phyloP scores from a whole-genome alignment of 306 rosid species.

The Malus sieversii region DNA sequence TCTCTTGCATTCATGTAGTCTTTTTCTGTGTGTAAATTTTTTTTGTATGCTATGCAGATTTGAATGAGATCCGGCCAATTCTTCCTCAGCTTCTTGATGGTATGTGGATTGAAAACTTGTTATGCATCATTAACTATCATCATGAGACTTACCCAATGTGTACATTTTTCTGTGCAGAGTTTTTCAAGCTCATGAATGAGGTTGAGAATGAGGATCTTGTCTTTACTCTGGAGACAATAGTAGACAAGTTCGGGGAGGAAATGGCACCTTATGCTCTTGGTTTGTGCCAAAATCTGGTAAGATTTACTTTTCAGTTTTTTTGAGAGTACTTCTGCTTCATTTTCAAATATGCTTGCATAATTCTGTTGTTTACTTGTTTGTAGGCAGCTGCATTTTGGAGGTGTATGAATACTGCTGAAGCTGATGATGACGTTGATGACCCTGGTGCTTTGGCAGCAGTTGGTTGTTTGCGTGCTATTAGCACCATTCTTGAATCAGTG shows the following conservation, averaged over 20 bases:
- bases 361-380: neutral
- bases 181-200: constrained; percentile 94
- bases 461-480: constrained; percentile 92
- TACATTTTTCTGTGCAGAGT: constrained; percentile 43
- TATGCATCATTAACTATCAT: neutral
- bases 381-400: constrained; percentile 96
- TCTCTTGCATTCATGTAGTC: neutral
- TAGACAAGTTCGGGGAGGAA: constrained; percentile 96
- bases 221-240: constrained; percentile 93
- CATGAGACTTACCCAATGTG: constrained; percentile 13
- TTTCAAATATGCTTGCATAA: neutral
- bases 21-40: neutral
- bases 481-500: constrained; percentile 95
- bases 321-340: neutral
- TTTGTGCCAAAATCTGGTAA: constrained; percentile 88
- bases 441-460: constrained; percentile 92
- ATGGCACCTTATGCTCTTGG: constrained; percentile 98
- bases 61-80: constrained; percentile 85
- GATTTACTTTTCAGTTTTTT: neutral
- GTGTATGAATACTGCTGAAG: constrained; percentile 88
- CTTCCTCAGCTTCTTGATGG: constrained; percentile 95
- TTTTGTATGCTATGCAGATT: constrained; percentile 44
- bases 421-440: constrained; percentile 85
- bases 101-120: constrained; percentile 28
- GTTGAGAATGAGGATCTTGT: constrained; percentile 97